phyloP scores from a whole-genome alignment of 257 asterid species.

The Solanum lignicaule region DNA sequence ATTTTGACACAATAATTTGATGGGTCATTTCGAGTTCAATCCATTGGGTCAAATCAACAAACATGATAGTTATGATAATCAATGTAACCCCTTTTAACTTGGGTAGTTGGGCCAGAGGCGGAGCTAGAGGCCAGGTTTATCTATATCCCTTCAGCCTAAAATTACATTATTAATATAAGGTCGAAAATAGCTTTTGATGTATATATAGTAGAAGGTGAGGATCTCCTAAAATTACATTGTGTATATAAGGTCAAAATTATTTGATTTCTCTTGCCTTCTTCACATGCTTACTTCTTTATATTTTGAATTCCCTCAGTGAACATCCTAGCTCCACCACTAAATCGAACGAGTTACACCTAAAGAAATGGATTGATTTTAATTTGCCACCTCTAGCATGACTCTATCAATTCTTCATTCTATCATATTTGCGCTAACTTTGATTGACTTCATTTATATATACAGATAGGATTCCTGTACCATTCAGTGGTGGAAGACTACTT shows the following conservation, averaged over 20 bases:
- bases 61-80: not conserved
- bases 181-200: not conserved
- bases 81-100: not conserved
- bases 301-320: not conserved
- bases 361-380: not conserved
- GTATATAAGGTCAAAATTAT: not conserved
- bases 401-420: not conserved
- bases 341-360: not conserved
- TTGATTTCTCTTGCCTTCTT: not conserved
- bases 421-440: not conserved
- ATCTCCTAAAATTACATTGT: not conserved
- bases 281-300: not conserved
- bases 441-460: slow-evolving; percentile 10
- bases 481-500: slow-evolving; percentile 43
- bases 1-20: not conserved
- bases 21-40: not conserved
- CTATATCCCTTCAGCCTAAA: not conserved
- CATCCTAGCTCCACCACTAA: not conserved
- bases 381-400: not conserved
- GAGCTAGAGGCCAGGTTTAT: not conserved
- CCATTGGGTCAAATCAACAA: not conserved
- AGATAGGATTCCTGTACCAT: slow-evolving; percentile 45
- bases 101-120: not conserved
- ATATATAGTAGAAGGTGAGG: not conserved
- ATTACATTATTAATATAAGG: not conserved